These are phyloP conservation scores for Vitis labrusca DNA, from an alignment of 164 flowering plant genomes.

Conservation along the genomic window DNA sequence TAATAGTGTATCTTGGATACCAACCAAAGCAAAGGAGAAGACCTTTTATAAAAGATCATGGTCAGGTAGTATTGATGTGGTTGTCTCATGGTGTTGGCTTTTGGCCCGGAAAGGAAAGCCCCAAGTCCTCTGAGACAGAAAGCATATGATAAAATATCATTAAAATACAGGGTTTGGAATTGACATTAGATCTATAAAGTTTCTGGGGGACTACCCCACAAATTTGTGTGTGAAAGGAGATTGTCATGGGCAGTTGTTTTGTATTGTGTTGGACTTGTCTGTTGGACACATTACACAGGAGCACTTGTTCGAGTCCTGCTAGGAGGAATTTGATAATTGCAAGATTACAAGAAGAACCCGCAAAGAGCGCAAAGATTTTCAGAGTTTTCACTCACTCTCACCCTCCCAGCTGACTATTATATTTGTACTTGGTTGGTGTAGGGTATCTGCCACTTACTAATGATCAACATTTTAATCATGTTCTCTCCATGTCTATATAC, in stretches of 20 bases:
- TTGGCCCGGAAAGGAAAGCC: slow-evolving; percentile 34
- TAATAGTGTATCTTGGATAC: not conserved
- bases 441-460: slow-evolving; percentile 16
- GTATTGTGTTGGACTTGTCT: slow-evolving; percentile 44
- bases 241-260: slow-evolving; percentile 30
- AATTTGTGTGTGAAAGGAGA: not conserved
- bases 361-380: slow-evolving; percentile 12
- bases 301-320: slow-evolving; percentile 13
- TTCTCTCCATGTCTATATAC: not conserved
- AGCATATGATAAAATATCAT: slow-evolving; percentile 13
- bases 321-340: slow-evolving; percentile 36
- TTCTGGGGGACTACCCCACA: slow-evolving; percentile 1
- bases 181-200: slow-evolving; percentile 23
- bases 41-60: slow-evolving; percentile 10
- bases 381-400: slow-evolving; percentile 16
- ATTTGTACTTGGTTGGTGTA: slow-evolving; percentile 22
- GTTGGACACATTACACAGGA: slow-evolving; percentile 29
- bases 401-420: slow-evolving; percentile 15
- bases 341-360: slow-evolving; percentile 40
- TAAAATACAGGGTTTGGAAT: slow-evolving; percentile 15
- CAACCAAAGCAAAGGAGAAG: slow-evolving; percentile 10
- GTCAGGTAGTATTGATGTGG: slow-evolving; percentile 6
- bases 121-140: slow-evolving; percentile 25
- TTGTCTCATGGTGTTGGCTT: slow-evolving; percentile 34
- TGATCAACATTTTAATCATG: slow-evolving; percentile 11